These are phyloP conservation scores for Yamadazyma laniorum DNA, from an alignment of 805 yeast genomes.

Conservation along the genomic window DNA sequence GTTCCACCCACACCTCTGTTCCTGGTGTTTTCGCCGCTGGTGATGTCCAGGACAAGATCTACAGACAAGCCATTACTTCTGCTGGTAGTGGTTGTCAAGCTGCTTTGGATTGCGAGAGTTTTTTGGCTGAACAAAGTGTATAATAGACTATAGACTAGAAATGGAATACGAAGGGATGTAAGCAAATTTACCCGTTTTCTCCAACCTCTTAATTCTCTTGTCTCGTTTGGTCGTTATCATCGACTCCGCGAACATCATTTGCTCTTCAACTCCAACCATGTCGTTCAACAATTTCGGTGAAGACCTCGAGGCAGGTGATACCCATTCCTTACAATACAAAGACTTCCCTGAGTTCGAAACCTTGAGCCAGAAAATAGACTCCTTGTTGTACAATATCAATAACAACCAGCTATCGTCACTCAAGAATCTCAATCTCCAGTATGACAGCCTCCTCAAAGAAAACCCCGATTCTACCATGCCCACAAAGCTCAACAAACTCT, in stretches of 20 bases:
- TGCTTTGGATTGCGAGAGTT: slow-evolving; percentile 90
- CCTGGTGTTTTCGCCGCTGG: slow-evolving; percentile 97
- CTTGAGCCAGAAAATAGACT: slow-evolving; percentile 30
- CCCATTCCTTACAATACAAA: slow-evolving; percentile 25
- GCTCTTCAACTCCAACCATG: slow-evolving; percentile 16
- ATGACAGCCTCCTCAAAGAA: slow-evolving; percentile 15
- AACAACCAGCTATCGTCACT: slow-evolving; percentile 22
- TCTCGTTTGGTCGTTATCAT: too few species aligned
- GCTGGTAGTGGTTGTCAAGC: slow-evolving; percentile 99
- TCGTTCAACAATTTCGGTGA: slow-evolving; percentile 27
- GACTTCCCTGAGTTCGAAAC: slow-evolving; percentile 43
- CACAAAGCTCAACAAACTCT: slow-evolving; percentile 10
- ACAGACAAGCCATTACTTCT: slow-evolving; percentile 98
- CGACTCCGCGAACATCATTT: too few species aligned
- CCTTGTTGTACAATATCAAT: slow-evolving; percentile 29
- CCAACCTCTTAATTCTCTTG: too few species aligned
- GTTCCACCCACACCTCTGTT: slow-evolving; percentile 80
- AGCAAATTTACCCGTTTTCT: too few species aligned
- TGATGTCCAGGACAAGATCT: slow-evolving; percentile 94
- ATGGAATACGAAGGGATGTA: background rate
- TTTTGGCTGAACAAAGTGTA: slow-evolving; percentile 54
- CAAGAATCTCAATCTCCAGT: slow-evolving; percentile 21
- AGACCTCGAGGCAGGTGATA: slow-evolving; percentile 16
- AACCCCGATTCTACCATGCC: slow-evolving; percentile 5
- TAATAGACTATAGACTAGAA: slow-evolving; percentile 2